Base-by-base conservation (phyloP, 495 filamentous ascomycete species). In the Aspergillus heteromorphus region DNA sequence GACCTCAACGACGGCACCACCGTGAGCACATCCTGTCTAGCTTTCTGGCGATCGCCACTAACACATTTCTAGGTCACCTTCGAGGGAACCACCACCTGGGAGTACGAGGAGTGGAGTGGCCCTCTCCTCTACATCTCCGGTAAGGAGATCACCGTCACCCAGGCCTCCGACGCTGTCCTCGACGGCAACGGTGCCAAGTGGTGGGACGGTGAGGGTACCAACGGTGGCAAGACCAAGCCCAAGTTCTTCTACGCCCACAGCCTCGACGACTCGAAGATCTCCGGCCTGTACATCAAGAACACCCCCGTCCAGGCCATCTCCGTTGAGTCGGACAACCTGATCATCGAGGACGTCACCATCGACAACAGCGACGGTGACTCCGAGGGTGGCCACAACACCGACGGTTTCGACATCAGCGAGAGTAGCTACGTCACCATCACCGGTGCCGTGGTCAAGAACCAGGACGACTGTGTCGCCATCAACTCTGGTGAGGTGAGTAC, bases 391-490 rank as follows among this genome's bases (percentile, higher is more conserved):
- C 79, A 84, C 54, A 88, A 87, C 66, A 87, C 85, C 3, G 85
- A 88, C 58, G 85, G 73, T 4, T 88, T 87, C 62, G 85, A 87
- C 54, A 72, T 88, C 54, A 78, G 83, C 8, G 61, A 57, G 1
- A 77, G 71, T 4, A 73, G 68, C 20, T 68, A 73, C n/a, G 69
- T 86, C n/a, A 75, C 69, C 20, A 85, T 87, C 56, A 70, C 67
- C 13, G 72, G 73, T 16, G 78, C 80, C 11, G 79, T 63, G 25
- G 75, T 86, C 3, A 73, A 80, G 51, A 87, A 82, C 60, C 84
- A 87, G 62, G 84, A 86, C 56, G 84, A 87, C 59, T 87, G 84
- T 58, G 65, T 87, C 13, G 84, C 84, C 7, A 61, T 87, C 53
- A 87, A 85, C 66, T 83, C 78, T 1, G 83, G 83, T 42, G 76